Evolutionary conservation across 228 moss, liverwort and hornwort species (phyloP), one percentile per base, ranked within the genome.

Genomic region (Sphagnum magellanicum): DNA sequence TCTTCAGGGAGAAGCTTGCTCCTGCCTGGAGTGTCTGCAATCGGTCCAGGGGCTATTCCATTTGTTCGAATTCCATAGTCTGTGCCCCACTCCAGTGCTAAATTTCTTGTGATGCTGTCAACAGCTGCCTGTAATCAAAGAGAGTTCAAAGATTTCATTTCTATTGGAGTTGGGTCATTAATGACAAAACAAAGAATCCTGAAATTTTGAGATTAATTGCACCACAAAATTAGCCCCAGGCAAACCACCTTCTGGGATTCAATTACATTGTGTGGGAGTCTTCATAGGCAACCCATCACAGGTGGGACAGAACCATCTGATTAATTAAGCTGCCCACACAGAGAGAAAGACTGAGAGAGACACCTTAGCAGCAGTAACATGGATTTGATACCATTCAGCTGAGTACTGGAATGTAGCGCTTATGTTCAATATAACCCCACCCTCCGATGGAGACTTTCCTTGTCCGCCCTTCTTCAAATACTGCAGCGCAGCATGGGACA

Each of bases 291-390:
- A 32, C 32, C 32, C 32, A 32, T 32, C 32, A 32, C 32, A 32
- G 32, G 32, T 32, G 32, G 32, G 32, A 32, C 32, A 32, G 32
- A 32, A 32, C 32, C 32, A 32, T 32, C 32, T 32, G 32, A 32
- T 32, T 32, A 3, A 60, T 16, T 6, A 14, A 6, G 5, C 60
- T 60, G 32, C 32, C 32, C 32, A 32, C 55, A 55, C 55, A 55
- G 55, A 55, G 9, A 55, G 55, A 4, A 17, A 17, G 62, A 32
- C 15, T 1, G 4, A 65, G 65, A 17, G 46, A 65, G 48, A 48
- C 11, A 80, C 96, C 93, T 96, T 96, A n/a, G 96, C 96, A 52
- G 96, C 96, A 59, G 88, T 59, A 50, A 97, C 88, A 67, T 97
- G 97, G 62, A 91, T 57, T 76, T 93, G 97, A 68, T 97, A 97